Percentiles rank a stretch among this genome's conserved stretches.
phyloP scores from a whole-genome alignment of 768 basidiomycete species.

The Dioszegia crocea region DNA sequence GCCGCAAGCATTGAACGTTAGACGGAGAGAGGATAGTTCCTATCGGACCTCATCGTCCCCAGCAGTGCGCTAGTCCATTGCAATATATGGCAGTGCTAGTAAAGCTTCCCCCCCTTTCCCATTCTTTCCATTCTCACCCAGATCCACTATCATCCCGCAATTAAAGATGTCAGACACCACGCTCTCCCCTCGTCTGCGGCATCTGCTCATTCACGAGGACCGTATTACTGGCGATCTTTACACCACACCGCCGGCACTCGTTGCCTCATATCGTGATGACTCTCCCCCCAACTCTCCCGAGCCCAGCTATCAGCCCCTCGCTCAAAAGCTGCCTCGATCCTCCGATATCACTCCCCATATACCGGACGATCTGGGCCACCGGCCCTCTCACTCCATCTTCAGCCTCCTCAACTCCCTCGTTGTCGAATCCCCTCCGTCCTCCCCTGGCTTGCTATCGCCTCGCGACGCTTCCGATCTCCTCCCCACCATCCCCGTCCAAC shows the following conservation, averaged over 20 bases:
- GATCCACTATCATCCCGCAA: background rate
- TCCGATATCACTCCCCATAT: background rate
- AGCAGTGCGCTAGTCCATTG: no score
- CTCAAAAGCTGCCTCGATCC: background rate
- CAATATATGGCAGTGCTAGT: no score
- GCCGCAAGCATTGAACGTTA: no score
- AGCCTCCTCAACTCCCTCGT: constrained; percentile 18
- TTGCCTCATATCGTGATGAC: background rate
- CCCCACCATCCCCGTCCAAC: background rate
- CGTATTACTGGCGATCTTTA: constrained; percentile 16
- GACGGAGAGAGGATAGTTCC: no score
- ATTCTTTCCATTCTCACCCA: background rate
- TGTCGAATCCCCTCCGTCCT: constrained; percentile 6
- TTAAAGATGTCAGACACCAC: background rate
- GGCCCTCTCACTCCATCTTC: constrained; percentile 17
- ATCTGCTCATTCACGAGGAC: constrained; percentile 35
- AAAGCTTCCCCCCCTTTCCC: background rate
- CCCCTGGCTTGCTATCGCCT: constrained; percentile 14
- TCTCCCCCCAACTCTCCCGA: background rate
- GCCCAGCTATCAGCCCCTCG: background rate
- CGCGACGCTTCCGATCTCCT: constrained; percentile 6
- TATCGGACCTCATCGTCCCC: no score
- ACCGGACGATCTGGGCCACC: background rate
- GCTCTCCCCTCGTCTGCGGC: constrained; percentile 21
- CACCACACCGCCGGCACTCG: constrained; percentile 5